A percentile compares a stretch with the other conserved stretches of the same genome.
phyloP scores from a whole-genome alignment of 164 flowering plant species.

The Sextonia rubra region DNA sequence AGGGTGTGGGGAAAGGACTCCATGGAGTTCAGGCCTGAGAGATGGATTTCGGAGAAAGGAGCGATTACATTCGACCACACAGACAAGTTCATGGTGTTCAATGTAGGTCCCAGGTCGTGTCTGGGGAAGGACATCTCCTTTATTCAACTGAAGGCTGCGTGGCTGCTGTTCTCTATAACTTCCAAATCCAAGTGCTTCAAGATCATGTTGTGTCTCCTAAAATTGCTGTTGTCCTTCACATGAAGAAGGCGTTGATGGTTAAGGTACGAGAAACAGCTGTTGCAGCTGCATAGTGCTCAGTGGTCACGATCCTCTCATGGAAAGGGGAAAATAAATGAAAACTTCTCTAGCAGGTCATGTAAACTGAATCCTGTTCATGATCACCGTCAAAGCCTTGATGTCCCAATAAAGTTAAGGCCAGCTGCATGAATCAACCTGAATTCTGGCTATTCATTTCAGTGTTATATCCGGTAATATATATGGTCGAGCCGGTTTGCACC shows the following conservation, averaged over 20 bases:
- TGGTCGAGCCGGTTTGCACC: no score
- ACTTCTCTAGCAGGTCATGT: no score
- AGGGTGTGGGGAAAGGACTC: conserved; percentile 37
- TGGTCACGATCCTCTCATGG: no score
- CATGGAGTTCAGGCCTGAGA: conserved; percentile 37
- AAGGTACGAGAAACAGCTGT: background rate
- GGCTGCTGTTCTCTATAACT: conserved; percentile 24
- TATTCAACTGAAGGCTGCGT: conserved; percentile 32
- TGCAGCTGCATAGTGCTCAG: no score
- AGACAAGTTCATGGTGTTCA: conserved; percentile 16
- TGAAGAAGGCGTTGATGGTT: conserved; percentile 1
- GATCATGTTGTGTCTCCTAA: background rate
- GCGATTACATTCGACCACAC: background rate
- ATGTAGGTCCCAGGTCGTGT: conserved; percentile 40
- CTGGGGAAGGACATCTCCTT: conserved; percentile 41
- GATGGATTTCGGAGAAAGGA: conserved; percentile 42
- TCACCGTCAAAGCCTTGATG: no score
- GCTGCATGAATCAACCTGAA: no score
- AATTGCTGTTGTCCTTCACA: conserved; percentile 15
- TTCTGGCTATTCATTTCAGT: no score
- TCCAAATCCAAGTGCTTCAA: conserved; percentile 18
- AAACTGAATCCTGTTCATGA: no score
- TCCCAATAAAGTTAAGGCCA: no score
- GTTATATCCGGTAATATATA: no score
- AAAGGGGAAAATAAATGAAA: no score